Evolutionary conservation across 768 basidiomycete genomes (phyloP), one percentile per base, ranked within the genome.

Genomic region (Tulasnella calospora): DNA sequence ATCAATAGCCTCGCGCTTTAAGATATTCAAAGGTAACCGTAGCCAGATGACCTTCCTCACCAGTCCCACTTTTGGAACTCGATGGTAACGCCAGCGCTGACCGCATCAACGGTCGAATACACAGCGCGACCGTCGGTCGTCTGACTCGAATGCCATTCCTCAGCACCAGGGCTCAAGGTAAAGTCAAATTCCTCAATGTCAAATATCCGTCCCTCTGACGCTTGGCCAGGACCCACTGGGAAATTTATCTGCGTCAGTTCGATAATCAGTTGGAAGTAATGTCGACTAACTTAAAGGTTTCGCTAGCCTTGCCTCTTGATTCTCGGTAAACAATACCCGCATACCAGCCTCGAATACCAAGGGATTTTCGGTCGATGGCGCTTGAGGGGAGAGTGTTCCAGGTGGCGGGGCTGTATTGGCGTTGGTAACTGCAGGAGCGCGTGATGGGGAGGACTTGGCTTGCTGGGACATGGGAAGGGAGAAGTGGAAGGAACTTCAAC

Each of bases 61-160:
- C 61, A 67, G 30, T 67, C 61, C 61, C 61, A 67, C 12, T 30
- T 67, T n/a, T 67, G 61, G 61, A 67, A 67, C 61, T 67, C 61
- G 27, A 67, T n/a, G n/a, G 61, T 67, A 33, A 67, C 33, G 17
- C 33, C 61, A 67, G 27, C 61, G 7, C 13, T 15, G 41, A 44
- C 41, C 41, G 6, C 9, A 44, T 67, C 27, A 2, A 33, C 33
- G 12, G 61, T 67, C 61, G 61, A 67, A n/a, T 67, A 67, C 12
- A 67, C 61, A 4, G 61, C 61, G 12, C 61, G 30, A 33, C 61
- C 61, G n/a, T 67, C 61, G 5, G 61, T n/a, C n/a, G 61, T 67
- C 27, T 67, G 27, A 13, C 27, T 67, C 12, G 27, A 67, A 10
- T 33, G 61, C 61, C 61, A 67, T 67, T 67, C 21, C 33, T 67